Evolutionary conservation across 148 eudicot genomes (phyloP), one percentile per base, ranked within the genome.

Genomic region (Fagopyrum homotropicum): DNA sequence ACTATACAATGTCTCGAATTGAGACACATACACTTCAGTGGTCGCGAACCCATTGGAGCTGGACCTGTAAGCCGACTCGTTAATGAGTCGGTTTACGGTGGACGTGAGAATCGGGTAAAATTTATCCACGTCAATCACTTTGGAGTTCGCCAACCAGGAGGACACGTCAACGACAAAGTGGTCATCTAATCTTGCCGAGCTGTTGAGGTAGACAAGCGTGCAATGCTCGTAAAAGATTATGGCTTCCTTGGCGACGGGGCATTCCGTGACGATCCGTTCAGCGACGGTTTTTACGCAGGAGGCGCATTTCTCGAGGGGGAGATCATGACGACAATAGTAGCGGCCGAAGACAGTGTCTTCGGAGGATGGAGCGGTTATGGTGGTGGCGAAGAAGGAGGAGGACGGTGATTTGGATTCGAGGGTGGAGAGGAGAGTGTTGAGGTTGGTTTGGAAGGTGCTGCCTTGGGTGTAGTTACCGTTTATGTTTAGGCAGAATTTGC

Each of bases 301-400:
- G 45, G 47, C 49, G 30, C 84, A 78, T 5, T 22, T 7, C 4
- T 30, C 14, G 6, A 61, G 54, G 11, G 47, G 46, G 40, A 72
- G 9, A 50, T 78, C 81, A 1, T 55, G 78, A 55, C 84, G 49
- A 29, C 84, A 81, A 43, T 56, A 49, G 29, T 81, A 81, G 0
- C 72, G 75, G 1, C 77, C 80, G 45, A 74, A 81, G 57, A 77
- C 76, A 17, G 48, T 35, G 61, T 55, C 14, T 5, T 4, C 4
- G 55, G 55, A 51, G 26, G 56, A 45, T 7, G 4, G 47, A 9
- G 46, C 46, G 4, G 81, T 81, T 4, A 47, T 48, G 40, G 81
- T 71, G 7, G 78, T 59, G 26, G 52, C 64, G 73, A 12, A 55
- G 35, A 72, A 81, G 5, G 22, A 43, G 44, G 40, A 16, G 16